These are phyloP conservation scores for Aspergillus phoenicis DNA, from an alignment of 2,329 filamentous ascomycete genomes.

Conservation along the genomic window DNA sequence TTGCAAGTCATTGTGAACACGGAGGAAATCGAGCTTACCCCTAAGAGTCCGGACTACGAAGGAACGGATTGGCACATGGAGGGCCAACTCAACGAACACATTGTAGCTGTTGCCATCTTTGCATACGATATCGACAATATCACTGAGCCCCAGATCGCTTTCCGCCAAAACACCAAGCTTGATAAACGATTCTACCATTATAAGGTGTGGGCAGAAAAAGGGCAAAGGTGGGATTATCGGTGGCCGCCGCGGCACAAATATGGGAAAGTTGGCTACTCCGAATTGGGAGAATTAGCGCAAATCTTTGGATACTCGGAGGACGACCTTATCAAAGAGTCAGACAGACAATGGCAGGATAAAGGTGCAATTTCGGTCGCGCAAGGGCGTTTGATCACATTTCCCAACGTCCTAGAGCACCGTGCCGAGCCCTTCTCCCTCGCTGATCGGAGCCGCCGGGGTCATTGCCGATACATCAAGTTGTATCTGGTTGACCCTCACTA, in stretches of 20 bases:
- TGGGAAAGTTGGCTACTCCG: neutral
- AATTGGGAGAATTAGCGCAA: neutral
- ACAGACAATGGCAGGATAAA: neutral
- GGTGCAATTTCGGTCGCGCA: neutral
- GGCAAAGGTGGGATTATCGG: neutral
- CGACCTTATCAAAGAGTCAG: too few species aligned
- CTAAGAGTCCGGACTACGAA: neutral
- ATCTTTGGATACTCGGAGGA: neutral
- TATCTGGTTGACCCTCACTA: constrained; percentile 14
- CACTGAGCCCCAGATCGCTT: neutral
- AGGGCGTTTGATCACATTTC: constrained; percentile 13
- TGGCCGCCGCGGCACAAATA: neutral
- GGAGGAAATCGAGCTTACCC: constrained; percentile 1
- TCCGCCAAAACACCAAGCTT: neutral
- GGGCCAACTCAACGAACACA: constrained; percentile 5
- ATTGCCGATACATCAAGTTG: constrained; percentile 9
- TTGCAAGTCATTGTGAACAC: neutral
- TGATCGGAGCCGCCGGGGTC: constrained; percentile 3
- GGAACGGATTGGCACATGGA: neutral
- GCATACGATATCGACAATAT: neutral
- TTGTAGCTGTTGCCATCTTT: neutral
- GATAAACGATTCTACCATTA: neutral
- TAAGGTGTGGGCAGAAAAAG: neutral
- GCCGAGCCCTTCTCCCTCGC: constrained; percentile 4
- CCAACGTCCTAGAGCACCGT: constrained; percentile 10